Evolutionary conservation across 768 basidiomycete genomes (phyloP).

Genomic region (Candolleomyces aberdarensis): DNA sequence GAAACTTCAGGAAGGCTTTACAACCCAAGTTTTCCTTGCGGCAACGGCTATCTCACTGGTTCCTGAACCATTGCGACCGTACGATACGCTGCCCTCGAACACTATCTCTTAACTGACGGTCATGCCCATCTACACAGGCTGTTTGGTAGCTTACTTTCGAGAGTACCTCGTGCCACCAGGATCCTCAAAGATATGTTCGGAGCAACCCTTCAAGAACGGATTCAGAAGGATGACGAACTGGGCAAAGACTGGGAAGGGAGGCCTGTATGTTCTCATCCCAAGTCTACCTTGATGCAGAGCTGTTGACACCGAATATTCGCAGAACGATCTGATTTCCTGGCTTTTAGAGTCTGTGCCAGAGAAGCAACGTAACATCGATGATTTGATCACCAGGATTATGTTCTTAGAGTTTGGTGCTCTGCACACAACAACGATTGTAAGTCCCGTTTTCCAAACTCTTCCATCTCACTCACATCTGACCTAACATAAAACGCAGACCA

Average conservation of each 20-base stretch:
- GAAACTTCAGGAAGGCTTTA: not conserved
- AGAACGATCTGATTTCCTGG: constrained; percentile 50
- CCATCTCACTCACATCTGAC: not conserved
- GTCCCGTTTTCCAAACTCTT: not conserved
- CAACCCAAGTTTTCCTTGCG: not conserved
- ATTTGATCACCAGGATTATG: constrained; percentile 28
- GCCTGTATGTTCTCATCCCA: constrained; percentile 19
- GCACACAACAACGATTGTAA: constrained; percentile 38
- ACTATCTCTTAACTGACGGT: not conserved
- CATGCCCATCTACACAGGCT: not conserved
- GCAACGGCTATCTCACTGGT: not conserved
- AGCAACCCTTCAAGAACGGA: constrained; percentile 12
- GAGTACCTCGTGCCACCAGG: constrained; percentile 5
- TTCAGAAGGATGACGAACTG: not conserved
- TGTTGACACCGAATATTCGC: not conserved
- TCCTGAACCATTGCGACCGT: constrained; percentile 23
- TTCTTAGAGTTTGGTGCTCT: constrained; percentile 37
- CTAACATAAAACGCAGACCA: constrained; percentile 18
- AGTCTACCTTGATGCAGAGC: not conserved
- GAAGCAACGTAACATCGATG: constrained; percentile 17
- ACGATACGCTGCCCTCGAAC: not conserved
- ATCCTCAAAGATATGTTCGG: constrained; percentile 4
- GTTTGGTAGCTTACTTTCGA: constrained; percentile 10
- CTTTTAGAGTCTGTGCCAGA: constrained; percentile 35
- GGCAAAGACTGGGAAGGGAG: constrained; percentile 25